A percentile compares a stretch with the other conserved stretches of the same genome.
phyloP scores from a whole-genome alignment of 148 eudicot genomes.

The Rhododendron molle region DNA sequence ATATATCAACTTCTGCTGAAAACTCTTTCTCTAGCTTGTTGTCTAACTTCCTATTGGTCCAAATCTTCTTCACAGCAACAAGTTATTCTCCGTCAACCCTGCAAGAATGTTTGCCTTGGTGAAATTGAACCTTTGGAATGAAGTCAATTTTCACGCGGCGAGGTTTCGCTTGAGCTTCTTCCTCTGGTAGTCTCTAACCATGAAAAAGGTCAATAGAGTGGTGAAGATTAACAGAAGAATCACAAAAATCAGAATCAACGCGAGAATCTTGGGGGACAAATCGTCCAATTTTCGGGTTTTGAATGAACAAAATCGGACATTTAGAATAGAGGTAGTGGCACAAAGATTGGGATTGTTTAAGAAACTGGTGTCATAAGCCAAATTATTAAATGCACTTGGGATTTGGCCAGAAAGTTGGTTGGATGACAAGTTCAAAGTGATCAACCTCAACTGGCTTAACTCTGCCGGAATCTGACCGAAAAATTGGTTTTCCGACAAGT shows the following conservation, averaged over 20 bases:
- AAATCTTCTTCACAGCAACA: constrained; percentile 54
- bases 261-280: constrained; percentile 30
- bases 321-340: constrained; percentile 16
- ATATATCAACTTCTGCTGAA: constrained; percentile 50
- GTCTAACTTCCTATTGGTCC: constrained; percentile 34
- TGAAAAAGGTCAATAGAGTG: constrained; percentile 21
- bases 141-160: constrained; percentile 48
- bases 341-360: constrained; percentile 27
- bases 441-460: constrained; percentile 19
- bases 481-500: constrained; percentile 24
- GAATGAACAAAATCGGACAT: constrained; percentile 40
- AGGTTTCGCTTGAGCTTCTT: constrained; percentile 28
- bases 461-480: constrained; percentile 26
- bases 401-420: constrained; percentile 32
- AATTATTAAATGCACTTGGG: constrained; percentile 22
- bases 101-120: constrained; percentile 42
- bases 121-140: constrained; percentile 53
- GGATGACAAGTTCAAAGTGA: constrained; percentile 24
- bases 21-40: constrained; percentile 52
- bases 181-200: constrained; percentile 22
- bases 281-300: constrained; percentile 8
- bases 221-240: constrained; percentile 24
- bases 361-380: constrained; percentile 25
- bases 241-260: constrained; percentile 35
- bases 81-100: constrained; percentile 42